Conservation (phyloP, 2,329 filamentous ascomycete species). For the Xylaria digitata region DNA sequence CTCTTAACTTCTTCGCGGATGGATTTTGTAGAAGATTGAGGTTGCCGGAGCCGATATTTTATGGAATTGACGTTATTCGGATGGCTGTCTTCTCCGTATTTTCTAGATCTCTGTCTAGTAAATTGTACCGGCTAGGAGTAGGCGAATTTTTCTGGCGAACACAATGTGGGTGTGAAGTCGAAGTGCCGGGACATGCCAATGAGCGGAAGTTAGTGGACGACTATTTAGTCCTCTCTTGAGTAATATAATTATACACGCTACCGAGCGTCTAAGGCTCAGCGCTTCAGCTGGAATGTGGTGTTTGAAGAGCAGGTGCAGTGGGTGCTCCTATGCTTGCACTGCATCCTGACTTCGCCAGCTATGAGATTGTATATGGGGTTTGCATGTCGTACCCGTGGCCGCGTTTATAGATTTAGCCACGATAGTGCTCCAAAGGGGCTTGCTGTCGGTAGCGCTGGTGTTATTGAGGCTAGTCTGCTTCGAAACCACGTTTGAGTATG, state of each 20-base stretch:
- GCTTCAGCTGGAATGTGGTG: too few species aligned
- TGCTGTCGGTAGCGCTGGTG: background rate
- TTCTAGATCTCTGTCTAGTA: too few species aligned
- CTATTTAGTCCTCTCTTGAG: background rate
- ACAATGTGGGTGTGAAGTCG: background rate
- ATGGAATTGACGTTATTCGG: too few species aligned
- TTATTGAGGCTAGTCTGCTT: background rate
- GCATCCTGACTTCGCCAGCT: background rate
- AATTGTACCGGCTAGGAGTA: background rate
- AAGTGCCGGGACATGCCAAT: background rate
- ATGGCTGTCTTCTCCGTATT: too few species aligned
- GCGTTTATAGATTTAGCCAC: background rate
- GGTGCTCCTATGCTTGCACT: background rate
- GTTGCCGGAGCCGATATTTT: too few species aligned
- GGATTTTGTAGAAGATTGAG: too few species aligned
- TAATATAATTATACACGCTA: background rate
- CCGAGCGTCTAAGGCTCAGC: background rate
- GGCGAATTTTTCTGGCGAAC: too few species aligned
- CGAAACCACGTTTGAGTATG: background rate
- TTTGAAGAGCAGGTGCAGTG: background rate
- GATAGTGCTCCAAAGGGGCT: background rate
- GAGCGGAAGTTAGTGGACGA: background rate
- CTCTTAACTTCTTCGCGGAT: too few species aligned
- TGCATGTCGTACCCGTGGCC: background rate
- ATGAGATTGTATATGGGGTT: background rate